A percentile compares a stretch with the other conserved stretches of the same genome.
phyloP scores from a whole-genome alignment of 495 filamentous ascomycete genomes.

The Penicillium paradoxum region DNA sequence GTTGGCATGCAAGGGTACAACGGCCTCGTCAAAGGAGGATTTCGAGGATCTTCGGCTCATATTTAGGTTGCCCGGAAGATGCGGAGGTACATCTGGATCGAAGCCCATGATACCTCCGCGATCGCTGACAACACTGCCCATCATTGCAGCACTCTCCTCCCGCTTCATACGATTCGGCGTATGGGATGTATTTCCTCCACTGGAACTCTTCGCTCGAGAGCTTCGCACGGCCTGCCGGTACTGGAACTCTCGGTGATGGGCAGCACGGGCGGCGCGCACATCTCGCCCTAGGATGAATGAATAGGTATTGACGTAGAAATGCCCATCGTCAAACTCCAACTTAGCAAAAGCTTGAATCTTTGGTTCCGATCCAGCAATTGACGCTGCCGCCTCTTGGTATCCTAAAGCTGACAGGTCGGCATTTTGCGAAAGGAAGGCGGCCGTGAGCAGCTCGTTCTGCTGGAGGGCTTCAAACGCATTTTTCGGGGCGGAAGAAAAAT shows the following conservation, averaged over 20 bases:
- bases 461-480: conserved; percentile 37
- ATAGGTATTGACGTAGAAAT: conserved; percentile 69
- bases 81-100: conserved; percentile 45
- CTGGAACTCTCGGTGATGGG: conserved; percentile 44
- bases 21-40: conserved; percentile 38
- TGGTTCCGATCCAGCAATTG: conserved; percentile 43
- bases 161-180: conserved; percentile 44
- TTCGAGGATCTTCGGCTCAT: conserved; percentile 44
- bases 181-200: conserved; percentile 43
- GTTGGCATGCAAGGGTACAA: conserved; percentile 37
- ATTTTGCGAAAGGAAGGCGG: conserved; percentile 38
- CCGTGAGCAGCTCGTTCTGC: conserved; percentile 40
- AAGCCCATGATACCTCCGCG: conserved; percentile 56
- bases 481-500: conserved; percentile 31
- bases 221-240: conserved; percentile 38
- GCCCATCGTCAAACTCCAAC: conserved; percentile 64
- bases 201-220: conserved; percentile 44
- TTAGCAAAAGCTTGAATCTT: conserved; percentile 62
- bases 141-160: conserved; percentile 41
- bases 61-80: conserved; percentile 39
- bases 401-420: conserved; percentile 39
- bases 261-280: conserved; percentile 49
- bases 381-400: conserved; percentile 36
- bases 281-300: conserved; percentile 63
- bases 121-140: conserved; percentile 53